A percentile compares a stretch with the other conserved stretches of the same genome.
These are phyloP conservation scores for Austropuccinia psidii DNA, from an alignment of 1,284 basidiomycete species.

Conservation along the genomic window DNA sequence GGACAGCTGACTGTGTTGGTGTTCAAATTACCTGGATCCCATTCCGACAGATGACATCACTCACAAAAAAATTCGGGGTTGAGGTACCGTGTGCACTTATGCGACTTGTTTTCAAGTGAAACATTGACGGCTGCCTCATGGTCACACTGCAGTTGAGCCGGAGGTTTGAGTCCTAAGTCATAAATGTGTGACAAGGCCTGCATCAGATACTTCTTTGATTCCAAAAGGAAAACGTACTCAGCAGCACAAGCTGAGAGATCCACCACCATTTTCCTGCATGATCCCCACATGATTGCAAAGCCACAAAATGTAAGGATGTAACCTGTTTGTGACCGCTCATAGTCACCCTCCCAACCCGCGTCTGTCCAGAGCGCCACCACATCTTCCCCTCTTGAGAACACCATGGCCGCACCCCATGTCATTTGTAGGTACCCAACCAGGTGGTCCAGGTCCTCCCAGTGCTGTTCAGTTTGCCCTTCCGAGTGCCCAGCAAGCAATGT, in stretches of 20 bases:
- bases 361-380: not conserved
- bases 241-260: not conserved
- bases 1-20: too few species aligned
- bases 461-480: not conserved
- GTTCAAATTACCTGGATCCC: not conserved
- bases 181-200: not conserved
- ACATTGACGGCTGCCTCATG: not conserved
- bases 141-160: not conserved
- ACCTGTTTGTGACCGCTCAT: not conserved
- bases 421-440: not conserved
- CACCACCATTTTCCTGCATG: not conserved
- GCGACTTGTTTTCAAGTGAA: not conserved
- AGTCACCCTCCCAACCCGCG: not conserved
- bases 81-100: not conserved
- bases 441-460: not conserved
- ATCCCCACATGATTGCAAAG: not conserved
- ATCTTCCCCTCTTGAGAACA: not conserved
- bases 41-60: too few species aligned
- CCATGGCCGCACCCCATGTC: not conserved
- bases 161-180: not conserved
- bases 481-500: not conserved
- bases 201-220: not conserved
- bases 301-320: not conserved
- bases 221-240: not conserved
- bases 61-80: not conserved